phyloP scores from a whole-genome alignment of 225 moss, liverwort and hornwort genomes.

The Anthoceros angustus region DNA sequence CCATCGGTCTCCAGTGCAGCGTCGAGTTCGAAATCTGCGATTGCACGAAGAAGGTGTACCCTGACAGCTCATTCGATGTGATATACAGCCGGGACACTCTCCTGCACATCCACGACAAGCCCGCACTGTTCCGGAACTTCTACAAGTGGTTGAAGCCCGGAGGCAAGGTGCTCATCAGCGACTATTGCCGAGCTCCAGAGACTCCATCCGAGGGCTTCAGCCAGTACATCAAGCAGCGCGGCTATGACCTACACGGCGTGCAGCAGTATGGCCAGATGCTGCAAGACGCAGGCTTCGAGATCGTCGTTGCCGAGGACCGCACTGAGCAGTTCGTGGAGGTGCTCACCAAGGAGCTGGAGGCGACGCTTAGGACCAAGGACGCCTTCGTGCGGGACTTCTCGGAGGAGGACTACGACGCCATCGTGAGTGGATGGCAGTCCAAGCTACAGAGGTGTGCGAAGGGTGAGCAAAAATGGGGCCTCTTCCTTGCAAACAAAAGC shows the following conservation, averaged over 20 bases:
- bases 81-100: constrained; percentile 91
- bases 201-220: constrained; percentile 56
- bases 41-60: constrained; percentile 56
- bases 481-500: constrained; percentile 36
- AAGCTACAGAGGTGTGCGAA: constrained; percentile 59
- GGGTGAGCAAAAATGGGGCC: constrained; percentile 86
- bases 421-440: constrained; percentile 74
- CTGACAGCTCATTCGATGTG: constrained; percentile 61
- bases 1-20: constrained; percentile 57
- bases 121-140: constrained; percentile 46
- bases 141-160: constrained; percentile 78
- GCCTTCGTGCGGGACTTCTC: constrained; percentile 73
- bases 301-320: constrained; percentile 70
- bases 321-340: constrained; percentile 72
- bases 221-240: constrained; percentile 72
- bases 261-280: constrained; percentile 83
- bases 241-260: constrained; percentile 72
- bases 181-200: constrained; percentile 69
- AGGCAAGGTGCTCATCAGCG: constrained; percentile 75
- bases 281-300: constrained; percentile 51
- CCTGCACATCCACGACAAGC: constrained; percentile 91
- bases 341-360: constrained; percentile 49
- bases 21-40: constrained; percentile 93
- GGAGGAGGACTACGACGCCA: constrained; percentile 76
- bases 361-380: constrained; percentile 30